Evolutionary conservation across 192 early-diverging fungal genomes (phyloP), one percentile per base, ranked within the genome.

Genomic region (Backusella tarrabulga): DNA sequence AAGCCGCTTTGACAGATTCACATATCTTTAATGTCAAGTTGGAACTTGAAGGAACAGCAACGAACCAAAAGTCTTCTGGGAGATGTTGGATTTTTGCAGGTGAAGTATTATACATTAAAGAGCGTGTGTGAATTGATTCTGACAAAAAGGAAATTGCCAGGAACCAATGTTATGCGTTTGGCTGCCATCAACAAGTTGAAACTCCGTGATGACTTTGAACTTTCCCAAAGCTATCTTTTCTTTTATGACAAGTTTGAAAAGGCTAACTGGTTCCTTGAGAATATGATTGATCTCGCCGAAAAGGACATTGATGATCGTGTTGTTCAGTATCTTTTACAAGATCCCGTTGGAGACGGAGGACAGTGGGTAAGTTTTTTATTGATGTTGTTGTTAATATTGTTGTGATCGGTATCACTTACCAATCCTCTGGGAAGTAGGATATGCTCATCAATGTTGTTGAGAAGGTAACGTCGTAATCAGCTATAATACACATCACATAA

Each of bases 71-170:
- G 81, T 83, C 80, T 74, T 91, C 89, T 40, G 93, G 93, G 4
- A 85, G 93, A 6, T 95, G 93, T 87, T 95, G 93, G 93, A 83
- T 95, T 67, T 95, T 95, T 86, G 93, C 93, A 17, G 93, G 90
- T 71, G 83, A 41, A 21, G 52, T 52, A 52, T n/a, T 35, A 7
- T 29, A 17, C 3, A 63, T 29, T 14, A 12, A 29, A 29, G 23
- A 63, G 12, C 14, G 11, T 29, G 38, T 19, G 7, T 21, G 11
- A 26, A 63, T 29, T 9, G 56, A 29, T 34, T 68, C 34, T 68
- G 67, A 68, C 41, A 54, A 66, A 21, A 17, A 6, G 26, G 17
- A 54, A 29, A 11, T 71, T 41, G 52, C 4, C 14, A 80, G 79
- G 79, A 52, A 82, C 80, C 46, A 95, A 93, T 82, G 88, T 92